phyloP scores from a whole-genome alignment of 768 basidiomycete genomes.

The Podaxis sp. region DNA sequence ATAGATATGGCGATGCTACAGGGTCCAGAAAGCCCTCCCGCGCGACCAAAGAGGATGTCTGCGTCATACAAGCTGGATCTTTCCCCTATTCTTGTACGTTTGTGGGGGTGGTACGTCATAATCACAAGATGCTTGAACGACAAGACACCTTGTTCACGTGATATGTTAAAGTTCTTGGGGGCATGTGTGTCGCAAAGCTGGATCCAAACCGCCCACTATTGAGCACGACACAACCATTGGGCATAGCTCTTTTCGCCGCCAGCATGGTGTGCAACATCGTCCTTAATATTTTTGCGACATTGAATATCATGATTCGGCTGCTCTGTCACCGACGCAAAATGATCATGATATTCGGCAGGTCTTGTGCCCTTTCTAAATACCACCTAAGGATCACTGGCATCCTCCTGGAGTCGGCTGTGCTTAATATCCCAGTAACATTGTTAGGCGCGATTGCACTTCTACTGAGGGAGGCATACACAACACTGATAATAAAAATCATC shows the following conservation, averaged over 20 bases:
- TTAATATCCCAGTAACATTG: background rate
- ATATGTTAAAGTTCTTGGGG: background rate
- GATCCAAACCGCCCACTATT: background rate
- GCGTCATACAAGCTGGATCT: background rate
- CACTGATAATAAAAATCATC: background rate
- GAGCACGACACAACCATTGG: background rate
- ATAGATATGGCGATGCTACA: conserved; percentile 6
- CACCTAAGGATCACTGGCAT: background rate
- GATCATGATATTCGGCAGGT: background rate
- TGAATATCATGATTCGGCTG: background rate
- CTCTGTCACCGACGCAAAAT: background rate
- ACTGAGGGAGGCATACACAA: background rate
- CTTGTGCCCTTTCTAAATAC: background rate
- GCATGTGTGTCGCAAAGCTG: background rate
- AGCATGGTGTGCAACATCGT: background rate
- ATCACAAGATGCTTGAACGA: background rate
- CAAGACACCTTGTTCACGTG: background rate
- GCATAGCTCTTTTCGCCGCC: background rate
- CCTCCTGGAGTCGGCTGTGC: background rate
- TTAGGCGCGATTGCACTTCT: background rate
- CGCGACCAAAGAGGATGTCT: background rate
- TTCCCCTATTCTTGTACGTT: background rate
- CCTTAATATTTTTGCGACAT: background rate
- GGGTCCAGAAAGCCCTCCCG: background rate
- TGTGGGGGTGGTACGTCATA: background rate